Conservation (phyloP, 2,329 filamentous ascomycete species). For the Diaporthe sp. region DNA sequence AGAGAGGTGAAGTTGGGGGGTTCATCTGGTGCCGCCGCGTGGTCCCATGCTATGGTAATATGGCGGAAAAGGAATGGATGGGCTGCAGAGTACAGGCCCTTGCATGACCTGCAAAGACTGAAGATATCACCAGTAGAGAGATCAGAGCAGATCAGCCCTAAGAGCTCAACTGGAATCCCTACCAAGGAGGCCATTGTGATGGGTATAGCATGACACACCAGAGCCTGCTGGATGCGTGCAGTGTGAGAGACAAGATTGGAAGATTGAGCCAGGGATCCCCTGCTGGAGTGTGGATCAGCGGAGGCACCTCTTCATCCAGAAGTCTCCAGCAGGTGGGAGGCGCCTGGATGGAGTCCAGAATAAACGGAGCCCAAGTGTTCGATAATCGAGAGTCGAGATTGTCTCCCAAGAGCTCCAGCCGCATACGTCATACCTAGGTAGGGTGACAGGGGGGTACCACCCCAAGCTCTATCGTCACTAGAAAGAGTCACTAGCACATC, state of each 20-base stretch:
- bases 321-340: not conserved
- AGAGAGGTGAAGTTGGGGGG: not conserved
- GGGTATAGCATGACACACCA: not conserved
- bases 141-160: not conserved
- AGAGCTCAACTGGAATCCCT: not conserved
- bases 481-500: constrained; percentile 13
- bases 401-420: constrained; percentile 39
- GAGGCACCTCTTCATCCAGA: not conserved
- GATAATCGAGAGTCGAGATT: not conserved
- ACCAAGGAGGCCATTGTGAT: not conserved
- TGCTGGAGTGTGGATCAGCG: not conserved
- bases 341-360: constrained; percentile 3
- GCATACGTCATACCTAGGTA: constrained; percentile 45
- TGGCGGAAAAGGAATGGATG: not conserved
- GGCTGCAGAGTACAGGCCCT: not conserved
- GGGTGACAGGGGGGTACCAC: constrained; percentile 36
- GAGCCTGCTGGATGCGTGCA: not conserved
- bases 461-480: constrained; percentile 40
- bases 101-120: constrained; percentile 4
- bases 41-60: not conserved
- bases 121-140: not conserved
- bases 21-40: too few species aligned
- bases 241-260: not conserved
- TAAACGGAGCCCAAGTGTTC: not conserved
- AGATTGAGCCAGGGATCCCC: not conserved